Conservation (phyloP, 352 stramenopile genomes). For the Pilasporangium apinafurcum region DNA sequence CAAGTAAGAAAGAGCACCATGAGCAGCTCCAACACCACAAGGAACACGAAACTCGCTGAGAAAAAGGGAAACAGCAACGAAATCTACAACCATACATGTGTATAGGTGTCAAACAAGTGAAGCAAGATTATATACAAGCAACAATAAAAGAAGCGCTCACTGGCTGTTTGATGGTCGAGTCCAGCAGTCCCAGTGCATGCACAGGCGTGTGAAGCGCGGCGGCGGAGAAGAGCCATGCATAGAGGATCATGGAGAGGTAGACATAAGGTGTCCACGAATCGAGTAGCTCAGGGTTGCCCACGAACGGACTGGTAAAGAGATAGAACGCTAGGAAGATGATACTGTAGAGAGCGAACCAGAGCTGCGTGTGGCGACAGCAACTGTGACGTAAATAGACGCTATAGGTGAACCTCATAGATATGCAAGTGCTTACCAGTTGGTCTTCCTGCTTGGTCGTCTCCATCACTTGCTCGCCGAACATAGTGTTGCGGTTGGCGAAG, state of each 20-base stretch:
- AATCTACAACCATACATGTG: conserved; percentile 22
- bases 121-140: not conserved
- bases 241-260: conserved; percentile 83
- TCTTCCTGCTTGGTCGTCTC: conserved; percentile 2
- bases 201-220: conserved; percentile 71
- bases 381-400: not conserved
- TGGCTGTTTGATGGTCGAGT: conserved; percentile 82
- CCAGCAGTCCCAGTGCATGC: conserved; percentile 58
- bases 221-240: conserved; percentile 77
- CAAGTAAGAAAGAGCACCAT: conserved; percentile 58
- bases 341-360: conserved; percentile 80
- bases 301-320: conserved; percentile 86
- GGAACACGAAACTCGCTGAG: conserved; percentile 69
- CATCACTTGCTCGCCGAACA: not conserved
- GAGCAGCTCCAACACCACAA: conserved; percentile 65
- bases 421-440: conserved; percentile 6
- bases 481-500: not conserved
- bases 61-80: conserved; percentile 86
- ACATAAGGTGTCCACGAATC: conserved; percentile 85
- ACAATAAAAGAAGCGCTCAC: conserved; percentile 20
- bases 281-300: conserved; percentile 77
- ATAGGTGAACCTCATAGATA: not conserved
- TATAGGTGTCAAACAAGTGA: not conserved
- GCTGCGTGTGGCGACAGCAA: conserved; percentile 19
- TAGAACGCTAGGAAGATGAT: conserved; percentile 84